These are phyloP conservation scores for Scheffersomyces lignicola DNA, from an alignment of 1,139 yeast species.

Conservation along the genomic window DNA sequence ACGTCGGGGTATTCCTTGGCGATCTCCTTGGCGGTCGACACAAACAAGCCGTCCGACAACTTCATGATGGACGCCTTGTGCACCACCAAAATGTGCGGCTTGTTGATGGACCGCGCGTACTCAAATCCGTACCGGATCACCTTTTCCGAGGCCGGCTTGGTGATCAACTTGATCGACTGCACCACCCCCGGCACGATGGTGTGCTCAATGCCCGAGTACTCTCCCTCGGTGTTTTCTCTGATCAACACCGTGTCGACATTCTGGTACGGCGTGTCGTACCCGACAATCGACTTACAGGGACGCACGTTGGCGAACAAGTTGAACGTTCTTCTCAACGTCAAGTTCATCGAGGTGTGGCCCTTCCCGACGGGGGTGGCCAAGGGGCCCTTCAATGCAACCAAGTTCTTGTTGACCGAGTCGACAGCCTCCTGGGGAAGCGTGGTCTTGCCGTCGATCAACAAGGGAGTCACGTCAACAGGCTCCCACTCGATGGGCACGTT, in stretches of 20 bases:
- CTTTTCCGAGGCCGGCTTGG: slow-evolving; percentile 94
- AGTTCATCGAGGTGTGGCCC: slow-evolving; percentile 96
- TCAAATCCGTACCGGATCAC: slow-evolving; percentile 96
- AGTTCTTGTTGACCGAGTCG: slow-evolving; percentile 86
- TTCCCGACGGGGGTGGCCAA: slow-evolving; percentile 98
- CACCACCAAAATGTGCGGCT: slow-evolving; percentile 89
- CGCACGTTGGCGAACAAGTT: slow-evolving; percentile 95
- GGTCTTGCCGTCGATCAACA: slow-evolving; percentile 88
- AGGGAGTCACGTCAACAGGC: slow-evolving; percentile 93
- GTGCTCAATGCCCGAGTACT: slow-evolving; percentile 98
- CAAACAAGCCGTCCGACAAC: slow-evolving; percentile 95
- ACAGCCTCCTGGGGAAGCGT: slow-evolving; percentile 92
- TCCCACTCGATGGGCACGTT: slow-evolving; percentile 97
- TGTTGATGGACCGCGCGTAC: slow-evolving; percentile 86
- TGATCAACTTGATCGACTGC: slow-evolving; percentile 95
- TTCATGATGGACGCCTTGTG: slow-evolving; percentile 99
- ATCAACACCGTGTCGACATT: slow-evolving; percentile 93
- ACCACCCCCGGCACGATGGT: slow-evolving; percentile 98
- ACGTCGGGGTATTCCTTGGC: slow-evolving; percentile 92
- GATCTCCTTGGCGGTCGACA: slow-evolving; percentile 85
- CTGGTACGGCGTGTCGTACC: slow-evolving; percentile 93
- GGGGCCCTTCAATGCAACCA: slow-evolving; percentile 96
- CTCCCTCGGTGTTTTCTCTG: slow-evolving; percentile 99
- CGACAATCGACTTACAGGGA: slow-evolving; percentile 92
- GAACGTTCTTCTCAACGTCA: slow-evolving; percentile 96